Percentiles rank a stretch among this genome's conserved stretches.
Evolutionary conservation across 2,329 filamentous ascomycete genomes (phyloP).

Genomic region (Apiospora pterosperma): DNA sequence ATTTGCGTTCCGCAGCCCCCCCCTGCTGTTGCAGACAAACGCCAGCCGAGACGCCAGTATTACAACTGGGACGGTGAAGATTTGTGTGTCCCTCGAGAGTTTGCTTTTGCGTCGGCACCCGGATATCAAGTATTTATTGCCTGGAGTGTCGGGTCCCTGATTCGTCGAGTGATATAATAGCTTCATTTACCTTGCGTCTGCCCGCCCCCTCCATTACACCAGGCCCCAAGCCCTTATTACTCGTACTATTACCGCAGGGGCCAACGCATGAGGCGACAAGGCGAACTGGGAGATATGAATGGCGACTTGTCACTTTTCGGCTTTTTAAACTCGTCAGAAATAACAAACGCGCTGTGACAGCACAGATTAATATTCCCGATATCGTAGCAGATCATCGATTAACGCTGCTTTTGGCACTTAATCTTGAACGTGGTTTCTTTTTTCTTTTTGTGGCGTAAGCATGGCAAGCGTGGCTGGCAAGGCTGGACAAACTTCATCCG

Average conservation of each 20-base stretch:
- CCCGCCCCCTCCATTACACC: background rate
- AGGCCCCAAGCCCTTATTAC: too few relatives aligned
- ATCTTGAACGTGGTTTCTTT: background rate
- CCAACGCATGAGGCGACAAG: background rate
- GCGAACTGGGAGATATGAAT: background rate
- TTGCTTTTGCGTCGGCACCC: background rate
- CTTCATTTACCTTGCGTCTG: slow-evolving; percentile 1
- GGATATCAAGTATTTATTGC: background rate
- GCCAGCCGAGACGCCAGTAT: background rate
- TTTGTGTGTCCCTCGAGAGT: background rate
- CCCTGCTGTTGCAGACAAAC: background rate
- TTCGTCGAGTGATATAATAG: background rate
- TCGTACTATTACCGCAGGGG: background rate
- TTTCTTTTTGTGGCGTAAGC: background rate
- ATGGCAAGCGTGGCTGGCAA: background rate
- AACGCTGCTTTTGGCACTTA: background rate
- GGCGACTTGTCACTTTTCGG: background rate
- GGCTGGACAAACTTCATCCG: background rate
- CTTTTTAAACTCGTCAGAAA: background rate
- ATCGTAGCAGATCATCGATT: background rate
- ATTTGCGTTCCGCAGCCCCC: background rate
- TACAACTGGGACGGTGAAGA: background rate
- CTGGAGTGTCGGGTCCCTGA: background rate
- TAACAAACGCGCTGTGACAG: background rate
- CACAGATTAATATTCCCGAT: background rate